Percentiles rank a stretch among this genome's conserved stretches.
Evolutionary conservation across 2,329 filamentous ascomycete genomes (phyloP).

Genomic region (Metarhizium album): DNA sequence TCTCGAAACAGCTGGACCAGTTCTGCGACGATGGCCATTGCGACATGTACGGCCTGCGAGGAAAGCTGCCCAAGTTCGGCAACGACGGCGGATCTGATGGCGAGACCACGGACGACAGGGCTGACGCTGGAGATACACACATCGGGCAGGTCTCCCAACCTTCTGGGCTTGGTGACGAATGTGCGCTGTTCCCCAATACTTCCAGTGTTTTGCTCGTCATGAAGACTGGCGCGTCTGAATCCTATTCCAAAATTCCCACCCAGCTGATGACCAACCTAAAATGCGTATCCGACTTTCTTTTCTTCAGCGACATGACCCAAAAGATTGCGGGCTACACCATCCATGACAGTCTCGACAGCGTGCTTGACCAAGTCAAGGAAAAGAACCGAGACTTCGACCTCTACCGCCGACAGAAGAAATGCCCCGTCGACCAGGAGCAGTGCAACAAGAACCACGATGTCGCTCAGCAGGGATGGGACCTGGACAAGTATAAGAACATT

Average conservation of each 20-base stretch:
- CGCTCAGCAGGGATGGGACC: slow-evolving; percentile 32
- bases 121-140: background rate
- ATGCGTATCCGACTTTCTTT: slow-evolving; percentile 38
- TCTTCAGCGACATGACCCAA: slow-evolving; percentile 48
- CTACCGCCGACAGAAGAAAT: slow-evolving; percentile 34
- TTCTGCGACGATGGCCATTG: slow-evolving; percentile 20
- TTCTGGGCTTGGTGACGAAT: slow-evolving; percentile 18
- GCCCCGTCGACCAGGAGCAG: slow-evolving; percentile 32
- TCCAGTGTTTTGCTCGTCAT: slow-evolving; percentile 39
- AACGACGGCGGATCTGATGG: background rate
- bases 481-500: slow-evolving; percentile 54
- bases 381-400: slow-evolving; percentile 40
- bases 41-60: slow-evolving; percentile 5
- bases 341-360: slow-evolving; percentile 34
- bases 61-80: slow-evolving; percentile 5
- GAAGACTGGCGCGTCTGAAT: slow-evolving; percentile 47
- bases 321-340: slow-evolving; percentile 32
- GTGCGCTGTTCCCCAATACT: slow-evolving; percentile 31
- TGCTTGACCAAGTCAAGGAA: slow-evolving; percentile 30
- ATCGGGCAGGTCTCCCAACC: slow-evolving; percentile 6
- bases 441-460: slow-evolving; percentile 25
- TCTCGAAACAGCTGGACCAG: slow-evolving; percentile 20
- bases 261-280: slow-evolving; percentile 42
- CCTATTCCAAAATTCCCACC: slow-evolving; percentile 39
- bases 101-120: background rate